Conservation (phyloP, 192 early-diverging fungal species). For the Coemansia sp. region DNA sequence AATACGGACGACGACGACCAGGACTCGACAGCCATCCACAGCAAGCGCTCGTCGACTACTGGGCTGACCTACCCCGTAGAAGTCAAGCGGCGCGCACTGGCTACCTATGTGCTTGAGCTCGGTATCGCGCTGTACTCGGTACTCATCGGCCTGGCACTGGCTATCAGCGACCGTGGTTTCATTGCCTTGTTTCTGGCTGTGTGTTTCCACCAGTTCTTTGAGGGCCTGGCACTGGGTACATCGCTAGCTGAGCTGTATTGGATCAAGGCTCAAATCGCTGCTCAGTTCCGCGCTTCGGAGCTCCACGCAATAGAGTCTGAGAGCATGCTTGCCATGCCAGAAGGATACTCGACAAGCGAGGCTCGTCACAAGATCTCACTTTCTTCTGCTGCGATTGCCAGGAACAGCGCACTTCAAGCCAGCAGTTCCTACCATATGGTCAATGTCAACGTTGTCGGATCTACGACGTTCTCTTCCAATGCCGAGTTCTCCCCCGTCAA, state of each 20-base stretch:
- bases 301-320: not conserved
- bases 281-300: not conserved
- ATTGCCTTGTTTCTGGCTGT: slow-evolving; percentile 65
- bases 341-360: not conserved
- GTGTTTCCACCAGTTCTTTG: slow-evolving; percentile 75
- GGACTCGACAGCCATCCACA: slow-evolving; percentile 36
- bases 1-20: slow-evolving; percentile 16
- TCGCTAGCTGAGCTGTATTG: slow-evolving; percentile 67
- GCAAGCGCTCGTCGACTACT: not conserved
- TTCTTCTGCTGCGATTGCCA: not conserved
- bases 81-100: slow-evolving; percentile 47
- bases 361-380: not conserved
- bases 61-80: slow-evolving; percentile 13
- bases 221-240: slow-evolving; percentile 75
- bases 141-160: slow-evolving; percentile 71
- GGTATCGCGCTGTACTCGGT: slow-evolving; percentile 78
- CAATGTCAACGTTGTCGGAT: slow-evolving; percentile 7
- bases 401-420: not conserved
- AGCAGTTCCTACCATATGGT: slow-evolving; percentile 5
- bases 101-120: slow-evolving; percentile 71
- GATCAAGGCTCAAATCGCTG: slow-evolving; percentile 44
- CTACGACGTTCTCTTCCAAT: slow-evolving; percentile 12
- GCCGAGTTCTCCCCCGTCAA: slow-evolving; percentile 1
- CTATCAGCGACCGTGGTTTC: slow-evolving; percentile 55
- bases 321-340: slow-evolving; percentile 6